These are phyloP conservation scores for Flaveria robusta DNA, from an alignment of 129 eudicot species.

Conservation along the genomic window DNA sequence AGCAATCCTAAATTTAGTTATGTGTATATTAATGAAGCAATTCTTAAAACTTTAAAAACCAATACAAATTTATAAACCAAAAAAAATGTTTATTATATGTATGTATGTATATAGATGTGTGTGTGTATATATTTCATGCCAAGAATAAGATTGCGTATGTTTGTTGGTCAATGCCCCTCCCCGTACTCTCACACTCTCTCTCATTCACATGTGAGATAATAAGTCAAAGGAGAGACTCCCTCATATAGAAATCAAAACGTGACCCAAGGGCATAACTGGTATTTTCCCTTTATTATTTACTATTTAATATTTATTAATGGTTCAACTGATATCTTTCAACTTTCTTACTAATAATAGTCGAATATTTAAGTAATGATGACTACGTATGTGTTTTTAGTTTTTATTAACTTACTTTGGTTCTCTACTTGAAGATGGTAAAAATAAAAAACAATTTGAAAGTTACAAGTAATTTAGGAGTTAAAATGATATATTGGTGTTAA, in stretches of 20 bases:
- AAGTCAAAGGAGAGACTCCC: constrained; percentile 29
- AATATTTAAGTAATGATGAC: background rate
- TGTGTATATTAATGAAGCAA: too few relatives aligned
- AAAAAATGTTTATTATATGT: too few relatives aligned
- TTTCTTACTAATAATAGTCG: background rate
- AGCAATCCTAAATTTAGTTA: too few relatives aligned
- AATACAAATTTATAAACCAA: too few relatives aligned
- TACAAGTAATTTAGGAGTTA: too few relatives aligned
- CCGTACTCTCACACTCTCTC: constrained; percentile 4
- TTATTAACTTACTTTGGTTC: background rate
- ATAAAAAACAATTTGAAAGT: too few relatives aligned
- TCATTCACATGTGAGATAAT: constrained; percentile 29
- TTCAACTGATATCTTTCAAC: background rate
- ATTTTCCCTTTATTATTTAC: background rate
- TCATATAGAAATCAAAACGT: constrained; percentile 18
- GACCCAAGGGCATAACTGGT: constrained; percentile 19
- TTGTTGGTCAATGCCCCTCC: constrained; percentile 28
- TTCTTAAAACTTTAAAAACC: too few relatives aligned
- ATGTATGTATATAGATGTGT: background rate
- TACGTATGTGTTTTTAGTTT: background rate
- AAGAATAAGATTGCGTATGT: constrained; percentile 48
- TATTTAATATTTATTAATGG: background rate
- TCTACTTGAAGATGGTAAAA: too few relatives aligned
- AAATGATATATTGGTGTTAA: too few relatives aligned
- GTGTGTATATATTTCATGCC: background rate